Conservation (phyloP, 2,329 filamentous ascomycete genomes). For the Ascochyta lentis region DNA sequence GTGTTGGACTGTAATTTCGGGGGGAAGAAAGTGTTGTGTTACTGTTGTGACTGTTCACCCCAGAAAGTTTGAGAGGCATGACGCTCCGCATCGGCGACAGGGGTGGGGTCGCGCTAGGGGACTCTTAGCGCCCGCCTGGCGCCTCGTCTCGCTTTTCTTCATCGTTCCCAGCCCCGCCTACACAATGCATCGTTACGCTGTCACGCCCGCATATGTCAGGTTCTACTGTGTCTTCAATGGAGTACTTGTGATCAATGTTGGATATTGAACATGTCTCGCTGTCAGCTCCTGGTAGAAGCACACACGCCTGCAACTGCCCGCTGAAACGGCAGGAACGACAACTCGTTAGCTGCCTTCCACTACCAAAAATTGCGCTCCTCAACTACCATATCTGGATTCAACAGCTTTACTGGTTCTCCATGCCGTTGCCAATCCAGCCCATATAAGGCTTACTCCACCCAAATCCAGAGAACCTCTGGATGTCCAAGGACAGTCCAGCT, state of each 20-base stretch:
- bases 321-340: no score
- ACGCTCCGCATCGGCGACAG: constrained; percentile 16
- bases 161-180: no score
- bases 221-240: no score
- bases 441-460: constrained; percentile 28
- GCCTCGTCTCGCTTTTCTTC: constrained; percentile 5
- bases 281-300: no score
- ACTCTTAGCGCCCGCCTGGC: background rate
- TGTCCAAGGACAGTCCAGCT: constrained; percentile 19
- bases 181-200: no score
- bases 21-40: constrained; percentile 9
- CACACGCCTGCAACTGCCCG: no score
- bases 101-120: constrained; percentile 8
- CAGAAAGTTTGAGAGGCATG: constrained; percentile 15
- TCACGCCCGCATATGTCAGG: no score
- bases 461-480: constrained; percentile 28
- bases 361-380: background rate
- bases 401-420: constrained; percentile 22
- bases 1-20: background rate
- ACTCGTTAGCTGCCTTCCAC: background rate
- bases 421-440: constrained; percentile 22
- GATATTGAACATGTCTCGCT: no score
- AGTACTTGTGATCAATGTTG: no score
- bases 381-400: constrained; percentile 11
- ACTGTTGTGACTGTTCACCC: constrained; percentile 20